Evolutionary conservation across 345 rosid species (phyloP), one percentile per base, ranked within the genome.

Genomic region (Noccaea bulbosa): DNA sequence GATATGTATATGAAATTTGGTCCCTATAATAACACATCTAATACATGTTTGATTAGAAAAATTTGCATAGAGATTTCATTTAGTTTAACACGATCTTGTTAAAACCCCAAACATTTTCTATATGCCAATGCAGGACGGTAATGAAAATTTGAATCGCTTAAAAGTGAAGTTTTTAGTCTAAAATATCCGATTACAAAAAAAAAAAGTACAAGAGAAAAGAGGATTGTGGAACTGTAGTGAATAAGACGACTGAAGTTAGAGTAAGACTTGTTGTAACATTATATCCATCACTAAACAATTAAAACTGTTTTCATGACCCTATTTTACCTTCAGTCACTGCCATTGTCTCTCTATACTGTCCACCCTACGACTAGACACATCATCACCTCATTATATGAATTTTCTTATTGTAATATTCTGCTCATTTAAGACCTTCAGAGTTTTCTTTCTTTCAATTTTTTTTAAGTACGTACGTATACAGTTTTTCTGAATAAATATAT

Each of bases 281-380:
- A n/a, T 20, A 51, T 52, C 39, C 35, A 71, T 44, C 47, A 44
- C 32, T 38, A 59, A 59, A 65, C 39, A 40, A 51, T 43, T 53
- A 74, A 38, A 62, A 75, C 74, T 68, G 74, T 51, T 60, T 69
- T 14, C 11, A 46, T 48, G 65, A 44, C 22, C n/a, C 65, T 54
- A 62, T 47, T 53, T 46, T 48, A 62, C 38, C 46, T 54, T 75
- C 69, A 40, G 66, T 62, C 74, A 46, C 79, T 69, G 79, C 79
- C 48, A 62, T 63, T 75, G 79, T 75, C 79, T 55, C 74, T 75
- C 79, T 75, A 75, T 33, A 32, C 71, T 75, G 72, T 43, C 40
- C 47, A 15, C 71, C 79, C 79, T 75, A 75, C 66, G 75, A 62
- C 70, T 75, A 75, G 79, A 76, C 79, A 75, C 70, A 69, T 69